A percentile compares a stretch with the other conserved stretches of the same genome.
phyloP scores from a whole-genome alignment of 2,329 filamentous ascomycete species.

The Penicillium vulpinum region DNA sequence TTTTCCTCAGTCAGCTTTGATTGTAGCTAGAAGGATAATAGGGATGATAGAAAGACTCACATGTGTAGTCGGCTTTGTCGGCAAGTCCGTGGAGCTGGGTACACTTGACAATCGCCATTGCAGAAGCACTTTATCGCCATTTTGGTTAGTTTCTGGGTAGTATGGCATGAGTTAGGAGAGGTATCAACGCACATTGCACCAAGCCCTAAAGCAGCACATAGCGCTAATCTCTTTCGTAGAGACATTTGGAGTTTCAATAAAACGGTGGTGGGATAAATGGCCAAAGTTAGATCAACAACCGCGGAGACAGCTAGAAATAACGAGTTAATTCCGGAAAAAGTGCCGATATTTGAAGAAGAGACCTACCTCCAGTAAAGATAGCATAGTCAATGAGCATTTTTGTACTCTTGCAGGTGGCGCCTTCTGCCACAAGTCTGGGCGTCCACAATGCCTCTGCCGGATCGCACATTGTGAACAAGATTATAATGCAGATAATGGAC shows the following conservation, averaged over 20 bases:
- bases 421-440: constrained; percentile 25
- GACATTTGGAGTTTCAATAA: constrained; percentile 15
- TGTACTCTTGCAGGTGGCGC: constrained; percentile 38
- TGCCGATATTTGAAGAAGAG: background rate
- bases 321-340: background rate
- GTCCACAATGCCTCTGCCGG: constrained; percentile 46
- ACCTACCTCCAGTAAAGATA: constrained; percentile 44
- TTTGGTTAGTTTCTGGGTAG: background rate
- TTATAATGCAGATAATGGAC: constrained; percentile 39
- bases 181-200: constrained; percentile 29
- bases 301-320: constrained; percentile 28
- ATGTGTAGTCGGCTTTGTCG: constrained; percentile 29
- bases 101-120: constrained; percentile 36
- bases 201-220: constrained; percentile 27
- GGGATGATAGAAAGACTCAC: constrained; percentile 23
- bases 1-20: constrained; percentile 5
- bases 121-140: constrained; percentile 27
- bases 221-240: constrained; percentile 9
- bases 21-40: background rate
- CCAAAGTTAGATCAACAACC: constrained; percentile 36
- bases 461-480: constrained; percentile 47
- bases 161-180: background rate
- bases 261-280: constrained; percentile 31
- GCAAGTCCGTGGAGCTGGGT: constrained; percentile 31
- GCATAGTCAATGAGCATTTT: constrained; percentile 43